Conservation (phyloP, 495 filamentous ascomycete species). For the Talaromyces wortmannii region DNA sequence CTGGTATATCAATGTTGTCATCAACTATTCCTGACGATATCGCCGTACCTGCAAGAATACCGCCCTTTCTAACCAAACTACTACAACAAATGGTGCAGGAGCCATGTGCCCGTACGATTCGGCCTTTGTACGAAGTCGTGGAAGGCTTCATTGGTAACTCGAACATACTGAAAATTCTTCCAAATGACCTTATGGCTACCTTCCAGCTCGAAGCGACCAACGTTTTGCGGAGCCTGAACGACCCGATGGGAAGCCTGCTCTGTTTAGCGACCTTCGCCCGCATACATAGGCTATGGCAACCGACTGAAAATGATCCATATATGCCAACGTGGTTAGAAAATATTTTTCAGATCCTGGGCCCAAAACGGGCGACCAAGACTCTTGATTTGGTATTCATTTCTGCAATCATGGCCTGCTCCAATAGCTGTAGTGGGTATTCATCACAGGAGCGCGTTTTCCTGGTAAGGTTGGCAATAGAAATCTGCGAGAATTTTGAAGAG, state of each 20-base stretch:
- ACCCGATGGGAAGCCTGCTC: slow-evolving; percentile 40
- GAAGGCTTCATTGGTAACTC: slow-evolving; percentile 23
- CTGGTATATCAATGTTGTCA: slow-evolving; percentile 37
- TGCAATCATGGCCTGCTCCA: slow-evolving; percentile 45
- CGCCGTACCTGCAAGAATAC: slow-evolving; percentile 30
- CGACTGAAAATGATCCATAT: slow-evolving; percentile 1
- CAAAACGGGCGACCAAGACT: slow-evolving; percentile 44
- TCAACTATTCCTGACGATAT: slow-evolving; percentile 25
- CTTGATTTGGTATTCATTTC: slow-evolving; percentile 47
- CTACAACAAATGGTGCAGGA: slow-evolving; percentile 22
- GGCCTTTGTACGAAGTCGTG: slow-evolving; percentile 35
- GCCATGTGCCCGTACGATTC: slow-evolving; percentile 32
- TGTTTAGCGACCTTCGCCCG: slow-evolving; percentile 43
- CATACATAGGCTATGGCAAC: slow-evolving; percentile 19
- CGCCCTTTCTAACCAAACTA: slow-evolving; percentile 30
- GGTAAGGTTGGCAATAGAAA: slow-evolving; percentile 41
- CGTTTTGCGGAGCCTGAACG: slow-evolving; percentile 36
- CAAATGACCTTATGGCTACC: slow-evolving; percentile 29
- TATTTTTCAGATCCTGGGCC: slow-evolving; percentile 41
- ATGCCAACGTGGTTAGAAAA: slow-evolving; percentile 26
- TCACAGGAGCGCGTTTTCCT: slow-evolving; percentile 35
- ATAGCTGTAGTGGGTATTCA: slow-evolving; percentile 25
- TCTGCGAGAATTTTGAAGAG: slow-evolving; percentile 35
- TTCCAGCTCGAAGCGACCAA: slow-evolving; percentile 40
- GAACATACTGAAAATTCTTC: slow-evolving; percentile 23